phyloP scores from a whole-genome alignment of 2,329 filamentous ascomycete genomes.

The Penicillium nordicum region DNA sequence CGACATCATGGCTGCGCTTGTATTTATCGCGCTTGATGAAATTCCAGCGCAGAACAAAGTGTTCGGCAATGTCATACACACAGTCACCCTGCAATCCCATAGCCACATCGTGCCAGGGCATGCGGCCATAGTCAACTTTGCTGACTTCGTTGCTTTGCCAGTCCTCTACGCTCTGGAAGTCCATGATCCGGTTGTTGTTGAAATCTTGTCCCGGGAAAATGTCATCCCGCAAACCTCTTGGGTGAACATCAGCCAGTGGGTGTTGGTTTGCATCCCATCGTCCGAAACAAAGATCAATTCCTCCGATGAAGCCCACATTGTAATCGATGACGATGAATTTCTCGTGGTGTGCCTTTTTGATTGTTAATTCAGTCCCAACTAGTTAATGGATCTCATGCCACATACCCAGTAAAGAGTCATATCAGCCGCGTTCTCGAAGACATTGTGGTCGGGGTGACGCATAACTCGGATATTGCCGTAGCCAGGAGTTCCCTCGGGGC shows the following conservation, averaged over 20 bases:
- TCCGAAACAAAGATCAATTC: slow-evolving; percentile 91
- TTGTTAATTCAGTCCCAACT: slow-evolving; percentile 4
- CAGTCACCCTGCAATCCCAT: slow-evolving; percentile 89
- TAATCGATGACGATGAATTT: slow-evolving; percentile 97
- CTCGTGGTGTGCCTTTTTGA: slow-evolving; percentile 74
- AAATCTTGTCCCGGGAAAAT: slow-evolving; percentile 96
- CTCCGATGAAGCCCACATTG: slow-evolving; percentile 84
- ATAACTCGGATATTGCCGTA: slow-evolving; percentile 85
- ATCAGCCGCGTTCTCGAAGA: slow-evolving; percentile 87
- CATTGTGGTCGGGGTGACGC: slow-evolving; percentile 92
- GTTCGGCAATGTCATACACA: slow-evolving; percentile 91
- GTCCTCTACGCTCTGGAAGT: slow-evolving; percentile 84
- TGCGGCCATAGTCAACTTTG: slow-evolving; percentile 86
- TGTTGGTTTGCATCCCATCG: slow-evolving; percentile 90
- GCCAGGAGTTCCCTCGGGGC: slow-evolving; percentile 75
- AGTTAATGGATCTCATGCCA: not conserved
- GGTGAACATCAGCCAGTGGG: slow-evolving; percentile 80
- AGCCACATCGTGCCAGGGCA: slow-evolving; percentile 97
- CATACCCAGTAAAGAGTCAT: slow-evolving; percentile 89
- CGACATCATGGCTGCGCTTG: slow-evolving; percentile 77
- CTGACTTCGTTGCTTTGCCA: slow-evolving; percentile 92
- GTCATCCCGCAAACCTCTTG: slow-evolving; percentile 74
- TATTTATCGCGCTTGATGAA: slow-evolving; percentile 97
- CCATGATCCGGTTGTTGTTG: slow-evolving; percentile 95
- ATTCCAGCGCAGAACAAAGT: slow-evolving; percentile 94